Evolutionary conservation across 2,329 filamentous ascomycete genomes (phyloP), one percentile per base, ranked within the genome.

Genomic region (Didymella keratinophila): DNA sequence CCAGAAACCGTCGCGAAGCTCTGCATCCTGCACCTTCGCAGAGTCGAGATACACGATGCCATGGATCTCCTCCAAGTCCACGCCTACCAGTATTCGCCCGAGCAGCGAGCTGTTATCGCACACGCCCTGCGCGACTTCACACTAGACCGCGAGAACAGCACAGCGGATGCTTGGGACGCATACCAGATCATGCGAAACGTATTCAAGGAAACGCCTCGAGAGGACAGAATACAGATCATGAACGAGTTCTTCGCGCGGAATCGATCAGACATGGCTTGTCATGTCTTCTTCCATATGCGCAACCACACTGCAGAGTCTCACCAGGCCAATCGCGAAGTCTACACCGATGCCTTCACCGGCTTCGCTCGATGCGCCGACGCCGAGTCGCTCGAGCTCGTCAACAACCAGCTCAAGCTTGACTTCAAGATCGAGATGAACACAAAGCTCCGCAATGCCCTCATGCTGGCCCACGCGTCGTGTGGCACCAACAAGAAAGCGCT

Each of bases 341-440:
- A 99, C 72, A 84, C 91, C 3, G 79, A 83, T 32, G 93, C 89
- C 61, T 89, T 98, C 56, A 86, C 91, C 59, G 91, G 92, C 2
- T 85, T 97, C 23, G 88, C 89, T 3, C 79, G 80, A 28, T 82
- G 82, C 9, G 78, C 76, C 16, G 87, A 90, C 67, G 71, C 78
- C 1, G 87, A 91, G 55, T 87, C 87, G 41, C 79, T 97, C 20
- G 86, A 87, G 58, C 86, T 90, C 61, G 86, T 96, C 2, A 90
- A 97, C 79, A 97, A 97, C 73, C 94, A 97, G 86, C 83, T 97
- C 65, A 98, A 97, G 79, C 88, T 97, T 75, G 95, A 99, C 75
- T 84, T 88, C n/a, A 85, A 86, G 41, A 84, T 98, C 36, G 87
- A 93, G 66, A 84, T 89, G 4, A 88, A 85, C 66, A 98, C 94